These are phyloP conservation scores for Wallacemonas sp. DNA, from an alignment of 208 protist genomes.

Conservation along the genomic window DNA sequence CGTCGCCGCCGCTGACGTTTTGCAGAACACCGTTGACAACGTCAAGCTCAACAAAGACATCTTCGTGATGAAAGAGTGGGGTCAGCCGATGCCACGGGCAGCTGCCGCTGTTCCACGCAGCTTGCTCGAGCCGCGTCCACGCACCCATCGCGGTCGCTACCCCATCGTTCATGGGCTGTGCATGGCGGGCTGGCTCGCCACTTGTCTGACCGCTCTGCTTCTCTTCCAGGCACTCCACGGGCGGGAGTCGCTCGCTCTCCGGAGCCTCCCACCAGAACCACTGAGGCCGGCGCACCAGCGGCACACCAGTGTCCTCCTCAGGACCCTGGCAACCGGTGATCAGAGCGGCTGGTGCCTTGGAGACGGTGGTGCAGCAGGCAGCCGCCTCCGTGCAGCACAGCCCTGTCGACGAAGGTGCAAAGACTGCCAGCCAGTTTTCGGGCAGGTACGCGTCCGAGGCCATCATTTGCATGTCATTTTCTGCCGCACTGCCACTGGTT, in stretches of 20 bases:
- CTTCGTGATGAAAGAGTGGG: neutral
- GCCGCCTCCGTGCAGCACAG: neutral
- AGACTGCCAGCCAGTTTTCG: constrained; percentile 7
- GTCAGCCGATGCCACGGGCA: constrained; percentile 6
- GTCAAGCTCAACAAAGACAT: neutral
- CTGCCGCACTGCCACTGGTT: constrained; percentile 28
- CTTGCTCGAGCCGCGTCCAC: neutral
- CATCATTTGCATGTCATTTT: constrained; percentile 24
- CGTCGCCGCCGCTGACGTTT: neutral
- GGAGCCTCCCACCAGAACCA: constrained; percentile 12
- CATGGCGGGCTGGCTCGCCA: neutral
- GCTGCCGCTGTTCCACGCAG: neutral
- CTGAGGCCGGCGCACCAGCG: constrained; percentile 4
- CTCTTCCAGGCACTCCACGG: neutral
- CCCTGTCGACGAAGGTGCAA: neutral
- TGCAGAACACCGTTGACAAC: neutral
- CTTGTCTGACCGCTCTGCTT: neutral
- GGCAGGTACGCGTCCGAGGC: neutral
- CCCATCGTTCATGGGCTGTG: neutral
- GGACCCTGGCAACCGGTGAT: neutral
- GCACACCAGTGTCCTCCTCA: neutral
- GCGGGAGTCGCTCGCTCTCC: constrained; percentile 1
- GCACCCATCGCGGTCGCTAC: neutral
- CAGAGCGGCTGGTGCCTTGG: neutral
- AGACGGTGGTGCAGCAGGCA: neutral